Percentiles rank a stretch among this genome's conserved stretches.
These are phyloP conservation scores for Arachis monticola DNA, from an alignment of 331 rosid species.

Conservation along the genomic window DNA sequence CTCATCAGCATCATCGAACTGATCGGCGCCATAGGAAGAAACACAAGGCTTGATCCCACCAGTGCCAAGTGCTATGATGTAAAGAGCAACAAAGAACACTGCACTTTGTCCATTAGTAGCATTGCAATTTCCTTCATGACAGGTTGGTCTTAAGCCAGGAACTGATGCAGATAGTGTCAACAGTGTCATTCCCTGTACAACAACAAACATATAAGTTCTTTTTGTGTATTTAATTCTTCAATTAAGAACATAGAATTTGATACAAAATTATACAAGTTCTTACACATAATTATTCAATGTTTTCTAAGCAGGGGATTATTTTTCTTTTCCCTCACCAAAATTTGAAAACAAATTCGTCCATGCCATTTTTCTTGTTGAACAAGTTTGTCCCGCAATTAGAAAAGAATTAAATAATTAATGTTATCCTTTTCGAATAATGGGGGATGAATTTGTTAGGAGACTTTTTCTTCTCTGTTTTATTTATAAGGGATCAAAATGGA, in stretches of 20 bases:
- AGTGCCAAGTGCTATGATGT: conserved; percentile 50
- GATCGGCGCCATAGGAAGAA: conserved; percentile 50
- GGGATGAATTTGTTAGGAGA: too few species aligned
- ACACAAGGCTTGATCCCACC: conserved; percentile 54
- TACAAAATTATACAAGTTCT: background rate
- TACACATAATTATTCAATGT: background rate
- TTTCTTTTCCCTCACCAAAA: background rate
- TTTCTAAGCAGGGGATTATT: background rate
- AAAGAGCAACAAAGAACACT: conserved; percentile 42
- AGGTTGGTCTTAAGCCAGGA: conserved; percentile 40
- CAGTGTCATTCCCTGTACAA: conserved; percentile 44
- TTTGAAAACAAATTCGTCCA: background rate
- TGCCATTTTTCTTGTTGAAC: too few species aligned
- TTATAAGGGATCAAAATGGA: too few species aligned
- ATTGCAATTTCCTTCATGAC: conserved; percentile 40
- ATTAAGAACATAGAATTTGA: conserved; percentile 22
- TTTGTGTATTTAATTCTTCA: background rate
- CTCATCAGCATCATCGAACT: conserved; percentile 46
- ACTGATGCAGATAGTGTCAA: conserved; percentile 45
- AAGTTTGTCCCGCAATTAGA: too few species aligned
- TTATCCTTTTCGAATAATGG: too few species aligned
- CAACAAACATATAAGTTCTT: background rate
- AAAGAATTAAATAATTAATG: too few species aligned
- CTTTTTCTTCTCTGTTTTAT: too few species aligned
- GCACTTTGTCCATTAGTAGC: conserved; percentile 44